Evolutionary conservation across 257 asterid species (phyloP).

Genomic region (Fraxinus cuspidata): DNA sequence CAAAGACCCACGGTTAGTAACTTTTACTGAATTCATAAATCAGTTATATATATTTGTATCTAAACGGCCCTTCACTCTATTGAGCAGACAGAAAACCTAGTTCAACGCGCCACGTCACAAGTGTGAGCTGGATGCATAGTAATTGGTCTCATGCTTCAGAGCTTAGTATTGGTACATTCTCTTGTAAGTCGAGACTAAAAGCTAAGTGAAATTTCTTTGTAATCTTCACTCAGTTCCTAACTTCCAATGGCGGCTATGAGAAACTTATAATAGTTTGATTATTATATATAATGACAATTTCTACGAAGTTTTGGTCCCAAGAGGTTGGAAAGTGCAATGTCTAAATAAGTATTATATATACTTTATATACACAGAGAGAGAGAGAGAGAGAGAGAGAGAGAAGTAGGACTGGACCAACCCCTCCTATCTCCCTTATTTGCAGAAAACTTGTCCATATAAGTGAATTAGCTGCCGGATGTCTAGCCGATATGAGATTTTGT

Average conservation of each 20-base stretch:
- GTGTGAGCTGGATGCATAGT: background rate
- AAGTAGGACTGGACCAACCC: background rate
- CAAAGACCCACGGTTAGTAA: background rate
- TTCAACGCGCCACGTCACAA: background rate
- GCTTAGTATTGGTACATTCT: background rate
- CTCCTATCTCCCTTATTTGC: conserved; percentile 26
- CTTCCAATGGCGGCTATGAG: background rate
- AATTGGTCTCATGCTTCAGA: background rate
- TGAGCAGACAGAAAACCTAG: background rate
- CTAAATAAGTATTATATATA: background rate
- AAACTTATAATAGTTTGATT: too few relatives aligned
- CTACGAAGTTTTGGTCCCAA: background rate
- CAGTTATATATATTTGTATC: too few relatives aligned
- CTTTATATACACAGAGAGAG: background rate
- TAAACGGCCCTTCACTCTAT: background rate
- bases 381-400: background rate
- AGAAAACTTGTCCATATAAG: background rate
- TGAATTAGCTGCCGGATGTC: too few relatives aligned
- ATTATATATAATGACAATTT: background rate
- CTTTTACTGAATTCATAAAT: background rate
- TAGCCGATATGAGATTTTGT: too few relatives aligned
- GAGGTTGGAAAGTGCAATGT: background rate
- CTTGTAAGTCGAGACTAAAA: background rate
- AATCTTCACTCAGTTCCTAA: background rate
- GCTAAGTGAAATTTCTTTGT: background rate